Base-by-base conservation (phyloP, 2,329 filamentous ascomycete genomes). In the Diplodia scrobiculata region DNA sequence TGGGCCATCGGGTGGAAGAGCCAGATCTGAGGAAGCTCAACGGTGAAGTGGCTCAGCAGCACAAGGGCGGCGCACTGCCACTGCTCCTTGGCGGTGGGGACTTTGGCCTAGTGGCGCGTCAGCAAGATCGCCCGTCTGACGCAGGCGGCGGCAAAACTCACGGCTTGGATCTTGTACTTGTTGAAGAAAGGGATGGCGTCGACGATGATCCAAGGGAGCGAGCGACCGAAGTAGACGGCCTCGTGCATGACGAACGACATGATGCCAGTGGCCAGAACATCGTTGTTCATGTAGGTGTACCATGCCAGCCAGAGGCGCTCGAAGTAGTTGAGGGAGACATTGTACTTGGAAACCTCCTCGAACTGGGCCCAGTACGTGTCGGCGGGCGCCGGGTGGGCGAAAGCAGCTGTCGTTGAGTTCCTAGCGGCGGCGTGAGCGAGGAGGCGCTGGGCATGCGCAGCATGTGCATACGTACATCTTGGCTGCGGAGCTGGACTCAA, bases 231-330 rank as follows among this genome's bases (percentile, higher is more conserved):
- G 84, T 99, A 99, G 74, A 99, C 86, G 48, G 87, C 65, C 80
- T 99, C 95, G 83, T 99, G 95, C 87, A 98, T 91, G 71, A 89
- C 80, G 79, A 99, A 99, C 73, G 92, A 97, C 91, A 98, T 90
- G 82, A 99, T 95, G 68, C 95, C 95, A 3, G 95, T 99, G 67
- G 95, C 95, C 69, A 99, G 88, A 65, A 91, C 89, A 81, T 99
- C 95, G 78, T 99, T 99, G 79, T 96, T 91, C 90, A 98, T 97
- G 85, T 89, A 99, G 17, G 94, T 86, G 79, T 99, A 99, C 94
- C 92, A 98, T 48, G 92, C 88, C 59, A 91, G 90, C 95, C 95
- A 99, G 71, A 97, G 84, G 75, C 89, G 89, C 84, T 99, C 95
- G 74, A 88, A 82, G 70, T 91, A 84, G 79, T 92, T 97, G 75